These are phyloP conservation scores for Leccinum barrowsii DNA, from an alignment of 768 basidiomycete genomes.

Conservation along the genomic window DNA sequence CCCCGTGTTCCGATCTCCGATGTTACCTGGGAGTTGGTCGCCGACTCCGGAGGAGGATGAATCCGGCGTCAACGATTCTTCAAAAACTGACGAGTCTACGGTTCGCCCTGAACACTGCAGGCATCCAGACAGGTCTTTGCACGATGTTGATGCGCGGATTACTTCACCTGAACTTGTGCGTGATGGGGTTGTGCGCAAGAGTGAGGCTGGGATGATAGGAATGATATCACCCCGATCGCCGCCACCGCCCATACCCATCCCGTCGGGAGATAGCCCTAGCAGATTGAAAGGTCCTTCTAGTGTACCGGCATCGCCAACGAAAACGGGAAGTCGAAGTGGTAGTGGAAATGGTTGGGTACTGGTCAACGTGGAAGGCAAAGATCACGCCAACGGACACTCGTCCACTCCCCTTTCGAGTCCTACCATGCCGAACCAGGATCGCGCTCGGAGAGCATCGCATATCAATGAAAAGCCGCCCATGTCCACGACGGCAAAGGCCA, in stretches of 20 bases:
- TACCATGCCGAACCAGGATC: conserved; percentile 30
- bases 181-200: conserved; percentile 48
- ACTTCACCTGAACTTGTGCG: conserved; percentile 50
- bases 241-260: conserved; percentile 26
- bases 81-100: conserved; percentile 26
- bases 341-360: conserved; percentile 62
- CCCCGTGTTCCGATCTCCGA: conserved; percentile 32
- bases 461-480: conserved; percentile 30
- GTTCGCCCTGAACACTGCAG: conserved; percentile 26
- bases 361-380: conserved; percentile 54
- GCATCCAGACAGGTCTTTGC: conserved; percentile 36
- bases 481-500: conserved; percentile 57
- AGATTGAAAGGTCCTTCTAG: conserved; percentile 23
- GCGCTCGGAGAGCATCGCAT: conserved; percentile 26
- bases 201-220: conserved; percentile 60
- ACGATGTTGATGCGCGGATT: conserved; percentile 50
- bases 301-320: conserved; percentile 31
- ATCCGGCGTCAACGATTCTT: conserved; percentile 25
- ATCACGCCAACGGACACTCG: conserved; percentile 25
- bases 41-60: conserved; percentile 51
- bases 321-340: conserved; percentile 33
- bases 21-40: conserved; percentile 55
- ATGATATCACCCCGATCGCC: conserved; percentile 37
- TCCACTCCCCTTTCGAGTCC: conserved; percentile 24
- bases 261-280: conserved; percentile 23